Conservation (phyloP, 208 protist genomes). For the Eutreptiella sp. region DNA sequence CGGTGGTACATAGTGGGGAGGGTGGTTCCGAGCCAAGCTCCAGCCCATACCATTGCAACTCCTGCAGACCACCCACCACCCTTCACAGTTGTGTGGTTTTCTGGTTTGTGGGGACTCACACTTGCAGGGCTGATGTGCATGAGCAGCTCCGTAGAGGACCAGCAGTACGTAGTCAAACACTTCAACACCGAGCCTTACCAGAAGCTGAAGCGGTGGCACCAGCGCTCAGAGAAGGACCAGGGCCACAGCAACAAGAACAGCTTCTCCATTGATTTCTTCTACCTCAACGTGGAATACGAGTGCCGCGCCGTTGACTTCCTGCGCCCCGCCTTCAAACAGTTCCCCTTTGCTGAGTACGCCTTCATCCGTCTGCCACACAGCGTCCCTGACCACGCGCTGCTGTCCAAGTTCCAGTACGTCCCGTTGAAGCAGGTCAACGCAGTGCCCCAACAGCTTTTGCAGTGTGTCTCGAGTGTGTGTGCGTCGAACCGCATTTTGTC, state of each 20-base stretch:
- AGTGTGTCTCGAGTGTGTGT: too few species aligned
- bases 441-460: too few species aligned
- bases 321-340: constrained; percentile 58
- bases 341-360: constrained; percentile 61
- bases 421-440: constrained; percentile 59
- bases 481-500: too few species aligned
- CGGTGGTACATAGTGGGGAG: too few species aligned
- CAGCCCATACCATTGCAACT: too few species aligned
- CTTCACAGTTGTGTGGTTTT: too few species aligned
- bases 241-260: constrained; percentile 34
- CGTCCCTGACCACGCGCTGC: constrained; percentile 58
- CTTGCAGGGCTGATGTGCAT: constrained; percentile 68
- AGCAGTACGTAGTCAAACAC: constrained; percentile 45
- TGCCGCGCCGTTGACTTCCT: constrained; percentile 55
- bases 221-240: constrained; percentile 17
- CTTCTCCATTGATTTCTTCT: constrained; percentile 66
- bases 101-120: too few species aligned
- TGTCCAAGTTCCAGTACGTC: constrained; percentile 60
- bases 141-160: constrained; percentile 52
- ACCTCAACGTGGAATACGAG: constrained; percentile 65
- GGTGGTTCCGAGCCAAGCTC: too few species aligned
- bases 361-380: constrained; percentile 58
- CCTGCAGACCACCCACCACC: too few species aligned
- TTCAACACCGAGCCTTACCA: constrained; percentile 64
- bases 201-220: constrained; percentile 37